A percentile compares a stretch with the other conserved stretches of the same genome.
These are phyloP conservation scores for Syzygium aqueum DNA, from an alignment of 345 rosid genomes.

Conservation along the genomic window DNA sequence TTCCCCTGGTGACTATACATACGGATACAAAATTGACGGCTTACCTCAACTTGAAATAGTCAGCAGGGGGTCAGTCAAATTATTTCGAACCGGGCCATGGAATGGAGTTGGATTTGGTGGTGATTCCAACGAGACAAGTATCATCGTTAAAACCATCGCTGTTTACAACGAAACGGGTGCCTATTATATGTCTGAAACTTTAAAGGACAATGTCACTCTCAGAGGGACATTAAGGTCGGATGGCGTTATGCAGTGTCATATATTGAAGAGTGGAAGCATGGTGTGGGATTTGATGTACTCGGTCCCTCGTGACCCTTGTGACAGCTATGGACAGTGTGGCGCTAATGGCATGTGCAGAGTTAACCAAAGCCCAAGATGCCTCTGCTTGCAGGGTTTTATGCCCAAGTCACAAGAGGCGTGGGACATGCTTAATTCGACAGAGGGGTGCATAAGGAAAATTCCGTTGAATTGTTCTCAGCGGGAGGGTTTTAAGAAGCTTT, in stretches of 20 bases:
- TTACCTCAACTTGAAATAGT: conserved; percentile 11
- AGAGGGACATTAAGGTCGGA: not conserved
- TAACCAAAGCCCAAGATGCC: not conserved
- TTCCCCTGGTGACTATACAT: conserved; percentile 8
- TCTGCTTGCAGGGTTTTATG: conserved; percentile 25
- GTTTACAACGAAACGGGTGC: not conserved
- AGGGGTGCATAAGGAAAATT: not conserved
- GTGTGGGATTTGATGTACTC: not conserved
- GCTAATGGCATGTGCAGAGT: not conserved
- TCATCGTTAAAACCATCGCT: not conserved
- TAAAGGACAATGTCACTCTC: not conserved
- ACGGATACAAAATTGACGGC: not conserved
- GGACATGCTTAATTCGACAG: conserved; percentile 12
- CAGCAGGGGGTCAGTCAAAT: not conserved
- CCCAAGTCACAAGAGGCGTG: conserved; percentile 16
- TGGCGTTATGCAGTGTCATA: not conserved
- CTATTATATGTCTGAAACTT: conserved; percentile 2
- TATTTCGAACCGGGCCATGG: conserved; percentile 21
- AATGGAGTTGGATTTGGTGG: conserved; percentile 21
- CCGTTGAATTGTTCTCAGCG: not conserved
- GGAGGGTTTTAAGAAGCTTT: conserved; percentile 1
- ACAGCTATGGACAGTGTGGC: not conserved
- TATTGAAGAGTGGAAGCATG: not conserved
- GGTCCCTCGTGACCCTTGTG: not conserved
- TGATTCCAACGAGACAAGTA: fast-evolving